Evolutionary conservation across 305 asterid species (phyloP), one percentile per base, ranked within the genome.

Genomic region (Fraxinus velutina): DNA sequence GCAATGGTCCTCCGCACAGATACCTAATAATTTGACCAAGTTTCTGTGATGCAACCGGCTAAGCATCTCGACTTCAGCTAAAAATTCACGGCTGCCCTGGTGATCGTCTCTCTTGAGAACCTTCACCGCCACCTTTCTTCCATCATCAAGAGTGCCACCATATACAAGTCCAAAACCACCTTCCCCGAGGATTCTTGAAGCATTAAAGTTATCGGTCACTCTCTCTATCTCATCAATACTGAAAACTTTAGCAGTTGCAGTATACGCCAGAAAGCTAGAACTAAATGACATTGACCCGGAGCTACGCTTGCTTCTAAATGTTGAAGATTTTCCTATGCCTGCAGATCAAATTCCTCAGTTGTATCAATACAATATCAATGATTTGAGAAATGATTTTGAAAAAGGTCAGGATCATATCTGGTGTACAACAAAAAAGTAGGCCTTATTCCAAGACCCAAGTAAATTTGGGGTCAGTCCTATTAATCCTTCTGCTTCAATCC

Each of bases 61-160:
- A 76, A 95, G 97, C 99, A 95, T 95, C 94, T 95, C 99, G 6
- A 95, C 98, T 90, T 95, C 99, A 1, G 98, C 99, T 81, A 94
- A 84, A 84, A 94, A 96, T 83, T 96, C 99, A n/a, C 97, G 97
- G 82, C 93, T 81, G 2, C 98, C 97, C 71, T 92, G 98, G 42
- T 84, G 95, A 84, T 96, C 98, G 6, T 88, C 94, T 88, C 98
- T 84, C 88, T 96, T 96, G 78, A 93, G 88, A 79, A 94, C 92
- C 88, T 96, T 96, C 36, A 94, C 94, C 0, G 98, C 99, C 79
- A 92, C 97, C 75, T 90, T 78, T 75, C 90, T 82, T 32, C 97
- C 97, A 83, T 92, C 97, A 15, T 92, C 99, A 55, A 94, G 94
- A 79, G 79, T 75, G 76, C 98, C 99, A 27, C 97, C 86, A 75